Base-by-base conservation (phyloP, 805 yeast genomes). In the Yarrowia divulgata region DNA sequence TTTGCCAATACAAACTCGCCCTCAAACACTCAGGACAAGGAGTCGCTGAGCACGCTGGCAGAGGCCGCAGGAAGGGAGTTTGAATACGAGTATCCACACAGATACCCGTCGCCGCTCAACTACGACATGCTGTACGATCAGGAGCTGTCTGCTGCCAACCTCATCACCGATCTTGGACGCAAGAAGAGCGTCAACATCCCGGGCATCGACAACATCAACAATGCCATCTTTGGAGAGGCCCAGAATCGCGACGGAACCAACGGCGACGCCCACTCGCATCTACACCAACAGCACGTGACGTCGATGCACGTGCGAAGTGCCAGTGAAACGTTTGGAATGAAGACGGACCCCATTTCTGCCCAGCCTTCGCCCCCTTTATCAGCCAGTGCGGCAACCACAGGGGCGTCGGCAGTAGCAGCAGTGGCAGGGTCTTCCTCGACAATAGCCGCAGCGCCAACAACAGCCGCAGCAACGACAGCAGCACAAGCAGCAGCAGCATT, bases 311-410 rank as follows among this genome's bases (percentile, higher is more conserved):
- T 57, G 23, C 8, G 63, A 32, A 40, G 48, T n/a, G 63, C 63
- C 48, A 40, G 48, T 8, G 63, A 57, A 23, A 57, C 63, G 5
- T 57, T 57, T 42, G 63, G 63, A 12, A 40, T 42, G 42, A 57
- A 40, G 16, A 40, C 48, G 14, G 63, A 57, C 63, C 66, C 52
- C 50, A 52, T 52, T 39, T 40, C 68, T 9, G 63, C 45, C 46
- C 68, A 52, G 35, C 63, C 68, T 7, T 52, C 63, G 42, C 68
- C 63, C 32, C 58, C 63, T 35, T n/a, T 64, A 34, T 64, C 73
- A 29, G 50, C 71, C 43, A 69, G 71, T 13, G 73, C 72, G 35
- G 70, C 45, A 69, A 70, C 68, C 70, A 55, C 68, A 23, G 60
- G 60, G 39, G 60, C 43, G 23, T 14, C 58, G 1, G 32, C 58